Evolutionary conservation across 164 flowering plant genomes (phyloP), one percentile per base, ranked within the genome.

Genomic region (Vitis labrusca): DNA sequence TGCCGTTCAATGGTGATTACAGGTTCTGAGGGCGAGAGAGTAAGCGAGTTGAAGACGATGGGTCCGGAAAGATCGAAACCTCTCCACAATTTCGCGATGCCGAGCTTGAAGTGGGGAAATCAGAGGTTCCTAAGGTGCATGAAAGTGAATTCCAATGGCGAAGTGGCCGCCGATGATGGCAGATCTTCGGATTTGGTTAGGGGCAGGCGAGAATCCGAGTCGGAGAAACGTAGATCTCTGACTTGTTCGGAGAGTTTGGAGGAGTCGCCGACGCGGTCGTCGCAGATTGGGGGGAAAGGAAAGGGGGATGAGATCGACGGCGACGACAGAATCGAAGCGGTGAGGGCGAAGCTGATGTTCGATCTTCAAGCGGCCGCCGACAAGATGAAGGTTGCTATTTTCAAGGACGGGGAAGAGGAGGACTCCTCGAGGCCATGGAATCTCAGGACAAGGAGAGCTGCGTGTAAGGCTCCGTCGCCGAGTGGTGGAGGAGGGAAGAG

Each of bases 401-500:
- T 82, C n/a, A 57, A 52, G 49, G 69, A 55, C 8, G 82, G 50
- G 56, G 78, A 71, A 16, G 71, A 17, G 14, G 77, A 58, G 13
- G 67, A 29, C 50, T 70, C 51, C 50, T n/a, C 64, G 73, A 73
- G 79, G 79, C 95, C 91, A 59, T 89, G 93, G 93, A 91, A 88
- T 80, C 81, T 91, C 74, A 80, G 98, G 78, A 89, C 88, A n/a
- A 76, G 97, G 79, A 74, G 89, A 54, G 89, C 86, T 12, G 85
- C 80, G 50, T 75, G 78, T 50, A 84, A 85, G 77, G 74, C 77
- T 16, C 84, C 90, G 77, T 73, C 77, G 16, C 84, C 90, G 60
- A 64, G 13, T 44, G 74, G 55, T 1, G 86, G 75, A 52, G 73
- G 74, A 5, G 72, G 52, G 55, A 70, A 71, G 59, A 71, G 72